phyloP scores from a whole-genome alignment of 129 eudicot genomes.

The Rutidosis leptorrhynchoides region DNA sequence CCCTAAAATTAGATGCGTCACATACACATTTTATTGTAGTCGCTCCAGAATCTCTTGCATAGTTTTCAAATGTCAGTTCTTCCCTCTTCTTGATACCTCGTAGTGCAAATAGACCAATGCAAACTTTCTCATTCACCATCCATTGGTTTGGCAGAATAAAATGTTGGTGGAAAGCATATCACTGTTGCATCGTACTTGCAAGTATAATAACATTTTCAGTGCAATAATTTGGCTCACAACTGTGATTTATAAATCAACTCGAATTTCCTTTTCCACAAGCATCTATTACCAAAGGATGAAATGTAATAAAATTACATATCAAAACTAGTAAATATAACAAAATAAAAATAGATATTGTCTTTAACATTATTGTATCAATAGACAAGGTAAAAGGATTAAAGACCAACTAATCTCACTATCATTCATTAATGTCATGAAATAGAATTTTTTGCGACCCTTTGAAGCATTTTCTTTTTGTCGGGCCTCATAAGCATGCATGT shows the following conservation, averaged over 20 bases:
- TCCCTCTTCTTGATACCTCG: conserved; percentile 90
- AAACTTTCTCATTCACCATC: conserved; percentile 99
- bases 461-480: conserved; percentile 80
- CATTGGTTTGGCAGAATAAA: conserved; percentile 54
- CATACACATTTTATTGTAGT: conserved; percentile 95
- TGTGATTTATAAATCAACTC: conserved; percentile 95
- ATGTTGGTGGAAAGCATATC: conserved; percentile 16
- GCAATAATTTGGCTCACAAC: conserved; percentile 96
- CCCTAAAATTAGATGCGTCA: conserved; percentile 84
- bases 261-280: conserved; percentile 96
- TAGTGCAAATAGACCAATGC: conserved; percentile 86
- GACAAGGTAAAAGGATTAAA: conserved; percentile 5
- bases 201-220: conserved; percentile 74
- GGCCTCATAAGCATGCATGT: conserved; percentile 78
- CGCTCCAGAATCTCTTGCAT: conserved; percentile 91
- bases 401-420: conserved; percentile 67
- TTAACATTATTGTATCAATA: not conserved
- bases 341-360: not conserved
- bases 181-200: conserved; percentile 9
- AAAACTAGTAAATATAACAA: not conserved
- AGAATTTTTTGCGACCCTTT: conserved; percentile 88
- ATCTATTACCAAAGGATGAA: conserved; percentile 73
- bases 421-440: conserved; percentile 93
- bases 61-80: conserved; percentile 91
- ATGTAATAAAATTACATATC: too few relatives aligned